Evolutionary conservation across 441 rosid genomes (phyloP).

Genomic region (Gossypium davidsonii): DNA sequence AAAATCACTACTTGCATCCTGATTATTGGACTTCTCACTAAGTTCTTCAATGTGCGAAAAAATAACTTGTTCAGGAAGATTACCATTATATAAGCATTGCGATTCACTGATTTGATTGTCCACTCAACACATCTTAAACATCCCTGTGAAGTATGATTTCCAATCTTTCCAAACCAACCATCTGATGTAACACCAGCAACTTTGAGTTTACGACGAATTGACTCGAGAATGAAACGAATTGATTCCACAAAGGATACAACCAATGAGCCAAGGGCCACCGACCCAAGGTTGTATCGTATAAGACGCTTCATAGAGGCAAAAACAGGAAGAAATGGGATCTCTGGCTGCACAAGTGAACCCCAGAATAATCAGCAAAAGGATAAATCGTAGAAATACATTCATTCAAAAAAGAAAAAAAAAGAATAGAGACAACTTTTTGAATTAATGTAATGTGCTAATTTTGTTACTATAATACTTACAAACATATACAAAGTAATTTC

Average conservation of each 20-base stretch:
- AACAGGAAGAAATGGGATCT: slow-evolving; percentile 89
- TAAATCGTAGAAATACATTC: neutral
- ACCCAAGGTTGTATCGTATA: slow-evolving; percentile 76
- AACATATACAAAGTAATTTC: neutral
- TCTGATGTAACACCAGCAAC: slow-evolving; percentile 45
- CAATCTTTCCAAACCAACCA: slow-evolving; percentile 54
- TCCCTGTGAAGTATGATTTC: slow-evolving; percentile 51
- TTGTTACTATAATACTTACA: neutral
- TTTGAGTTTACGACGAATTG: slow-evolving; percentile 74
- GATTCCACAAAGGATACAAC: slow-evolving; percentile 87
- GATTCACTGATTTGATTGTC: slow-evolving; percentile 80
- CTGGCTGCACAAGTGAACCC: slow-evolving; percentile 51
- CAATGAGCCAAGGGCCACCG: slow-evolving; percentile 88
- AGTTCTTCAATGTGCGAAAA: neutral
- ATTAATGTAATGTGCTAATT: neutral
- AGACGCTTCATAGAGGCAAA: slow-evolving; percentile 91
- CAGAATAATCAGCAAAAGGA: neutral
- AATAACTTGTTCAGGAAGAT: neutral
- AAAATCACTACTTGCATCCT: slow-evolving; percentile 8
- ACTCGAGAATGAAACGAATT: slow-evolving; percentile 80
- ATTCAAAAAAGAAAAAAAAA: too few species aligned
- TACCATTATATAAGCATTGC: slow-evolving; percentile 98
- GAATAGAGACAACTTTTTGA: too few species aligned
- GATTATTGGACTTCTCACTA: neutral
- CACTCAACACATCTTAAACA: slow-evolving; percentile 62